Evolutionary conservation across 2,329 filamentous ascomycete genomes (phyloP).

Genomic region (Talaromyces rugulosus): DNA sequence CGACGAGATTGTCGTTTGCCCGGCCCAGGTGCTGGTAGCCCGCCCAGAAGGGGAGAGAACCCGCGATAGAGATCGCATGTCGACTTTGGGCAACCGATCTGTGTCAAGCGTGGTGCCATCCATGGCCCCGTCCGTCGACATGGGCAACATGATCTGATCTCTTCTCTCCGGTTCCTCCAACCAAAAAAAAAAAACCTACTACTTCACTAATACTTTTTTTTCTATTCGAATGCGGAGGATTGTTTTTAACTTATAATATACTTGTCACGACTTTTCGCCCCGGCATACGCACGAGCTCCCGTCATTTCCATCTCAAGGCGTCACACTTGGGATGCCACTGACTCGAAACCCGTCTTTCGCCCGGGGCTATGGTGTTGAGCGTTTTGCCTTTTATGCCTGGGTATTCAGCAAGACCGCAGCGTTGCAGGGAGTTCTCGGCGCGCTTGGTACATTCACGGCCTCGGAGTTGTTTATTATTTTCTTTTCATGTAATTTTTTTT

Average conservation of each 20-base stretch:
- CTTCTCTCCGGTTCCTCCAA: not conserved
- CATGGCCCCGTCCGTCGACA: conserved; percentile 33
- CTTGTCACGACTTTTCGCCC: not conserved
- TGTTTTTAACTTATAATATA: conserved; percentile 3
- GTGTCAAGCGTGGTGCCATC: conserved; percentile 40
- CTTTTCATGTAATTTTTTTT: not conserved
- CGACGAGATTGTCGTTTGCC: conserved; percentile 91
- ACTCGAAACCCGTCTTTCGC: not conserved
- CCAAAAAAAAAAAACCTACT: not conserved
- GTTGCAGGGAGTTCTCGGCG: not conserved
- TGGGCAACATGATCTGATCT: conserved; percentile 38
- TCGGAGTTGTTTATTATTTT: conserved; percentile 10
- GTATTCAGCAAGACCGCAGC: not conserved
- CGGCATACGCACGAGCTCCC: not conserved
- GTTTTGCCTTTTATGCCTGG: not conserved
- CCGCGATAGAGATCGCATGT: conserved; percentile 28
- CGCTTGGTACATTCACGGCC: not conserved
- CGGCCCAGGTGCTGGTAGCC: conserved; percentile 86
- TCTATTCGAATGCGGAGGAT: conserved; percentile 20
- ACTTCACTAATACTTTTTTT: not conserved
- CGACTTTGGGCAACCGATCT: conserved; percentile 36
- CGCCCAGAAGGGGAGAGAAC: conserved; percentile 36
- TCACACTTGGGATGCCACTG: conserved; percentile 11
- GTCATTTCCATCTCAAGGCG: conserved; percentile 1
- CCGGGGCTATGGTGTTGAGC: not conserved